phyloP scores from a whole-genome alignment of 2,329 filamentous ascomycete genomes.

The Penicillium olsonii region DNA sequence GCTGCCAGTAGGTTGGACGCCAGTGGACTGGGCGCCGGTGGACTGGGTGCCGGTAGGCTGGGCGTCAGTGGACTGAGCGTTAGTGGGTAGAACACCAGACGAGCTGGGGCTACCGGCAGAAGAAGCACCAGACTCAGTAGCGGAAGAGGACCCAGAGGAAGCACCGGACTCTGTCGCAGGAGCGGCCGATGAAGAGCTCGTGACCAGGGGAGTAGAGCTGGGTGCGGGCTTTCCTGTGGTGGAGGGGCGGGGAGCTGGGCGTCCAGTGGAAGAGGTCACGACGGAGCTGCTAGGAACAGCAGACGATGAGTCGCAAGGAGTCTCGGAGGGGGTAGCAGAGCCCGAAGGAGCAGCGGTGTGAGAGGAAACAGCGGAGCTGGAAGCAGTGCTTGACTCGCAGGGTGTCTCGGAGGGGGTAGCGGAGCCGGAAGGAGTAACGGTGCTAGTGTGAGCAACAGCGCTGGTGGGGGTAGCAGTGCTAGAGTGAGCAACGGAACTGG shows the following conservation, averaged over 20 bases:
- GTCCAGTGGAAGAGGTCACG: slow-evolving; percentile 5
- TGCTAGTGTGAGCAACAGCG: background rate
- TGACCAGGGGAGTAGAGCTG: slow-evolving; percentile 2
- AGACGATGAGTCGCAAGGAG: background rate
- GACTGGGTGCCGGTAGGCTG: background rate
- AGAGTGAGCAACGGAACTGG: slow-evolving; percentile 4
- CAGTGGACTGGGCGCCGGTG: background rate
- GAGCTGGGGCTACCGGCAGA: background rate
- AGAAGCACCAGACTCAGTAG: too few species aligned
- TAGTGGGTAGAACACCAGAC: background rate
- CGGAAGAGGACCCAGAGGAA: background rate
- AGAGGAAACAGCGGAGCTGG: slow-evolving; percentile 1
- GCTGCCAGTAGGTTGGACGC: background rate
- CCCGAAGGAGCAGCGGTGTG: background rate
- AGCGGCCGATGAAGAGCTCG: background rate
- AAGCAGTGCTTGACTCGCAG: too few species aligned
- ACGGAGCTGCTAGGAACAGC: slow-evolving; percentile 6
- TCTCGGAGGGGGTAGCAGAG: background rate
- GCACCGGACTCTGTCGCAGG: slow-evolving; percentile 5
- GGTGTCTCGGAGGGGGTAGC: too few species aligned
- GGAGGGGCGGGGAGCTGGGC: slow-evolving; percentile 1
- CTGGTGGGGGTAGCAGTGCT: slow-evolving; percentile 8
- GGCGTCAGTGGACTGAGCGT: background rate
- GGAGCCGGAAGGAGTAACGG: slow-evolving; percentile 5
- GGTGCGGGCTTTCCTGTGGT: slow-evolving; percentile 3